A percentile compares a stretch with the other conserved stretches of the same genome.
Evolutionary conservation across 768 basidiomycete genomes (phyloP).

Genomic region (Auricularia heimuer): DNA sequence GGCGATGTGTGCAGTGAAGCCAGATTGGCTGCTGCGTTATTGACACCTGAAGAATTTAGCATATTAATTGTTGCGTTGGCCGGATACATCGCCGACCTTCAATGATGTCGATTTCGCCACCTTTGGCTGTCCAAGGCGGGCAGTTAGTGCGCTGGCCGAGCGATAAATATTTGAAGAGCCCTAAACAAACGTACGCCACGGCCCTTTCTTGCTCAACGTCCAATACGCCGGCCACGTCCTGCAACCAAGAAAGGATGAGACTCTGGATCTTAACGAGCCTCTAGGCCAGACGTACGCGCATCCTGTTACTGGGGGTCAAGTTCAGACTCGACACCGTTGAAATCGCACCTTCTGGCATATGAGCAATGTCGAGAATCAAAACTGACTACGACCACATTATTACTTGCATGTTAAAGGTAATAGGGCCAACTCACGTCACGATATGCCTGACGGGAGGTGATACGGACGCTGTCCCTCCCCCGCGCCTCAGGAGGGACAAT

Average conservation of each 20-base stretch:
- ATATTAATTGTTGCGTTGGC: background rate
- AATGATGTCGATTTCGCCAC: constrained; percentile 48
- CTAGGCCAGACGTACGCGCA: constrained; percentile 10
- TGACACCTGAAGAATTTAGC: constrained; percentile 33
- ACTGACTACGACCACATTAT: constrained; percentile 18
- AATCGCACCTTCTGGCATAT: constrained; percentile 50
- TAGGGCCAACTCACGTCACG: constrained; percentile 18
- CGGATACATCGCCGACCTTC: constrained; percentile 30
- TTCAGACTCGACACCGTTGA: background rate
- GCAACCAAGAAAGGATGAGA: constrained; percentile 9
- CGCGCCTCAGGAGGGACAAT: constrained; percentile 27
- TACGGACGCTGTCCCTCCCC: constrained; percentile 51
- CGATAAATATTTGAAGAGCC: too few species aligned
- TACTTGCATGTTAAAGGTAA: background rate
- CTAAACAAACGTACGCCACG: constrained; percentile 7
- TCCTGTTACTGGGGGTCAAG: background rate
- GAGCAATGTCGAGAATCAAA: constrained; percentile 40
- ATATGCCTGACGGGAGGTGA: constrained; percentile 36
- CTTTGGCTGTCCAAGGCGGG: background rate
- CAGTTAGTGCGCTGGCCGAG: too few species aligned
- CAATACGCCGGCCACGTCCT: constrained; percentile 57
- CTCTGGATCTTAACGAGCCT: background rate
- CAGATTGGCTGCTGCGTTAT: constrained; percentile 34
- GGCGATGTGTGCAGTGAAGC: constrained; percentile 47
- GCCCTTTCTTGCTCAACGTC: constrained; percentile 33